Evolutionary conservation across 2,329 filamentous ascomycete genomes (phyloP).

Genomic region (Lithohypha guttulata): DNA sequence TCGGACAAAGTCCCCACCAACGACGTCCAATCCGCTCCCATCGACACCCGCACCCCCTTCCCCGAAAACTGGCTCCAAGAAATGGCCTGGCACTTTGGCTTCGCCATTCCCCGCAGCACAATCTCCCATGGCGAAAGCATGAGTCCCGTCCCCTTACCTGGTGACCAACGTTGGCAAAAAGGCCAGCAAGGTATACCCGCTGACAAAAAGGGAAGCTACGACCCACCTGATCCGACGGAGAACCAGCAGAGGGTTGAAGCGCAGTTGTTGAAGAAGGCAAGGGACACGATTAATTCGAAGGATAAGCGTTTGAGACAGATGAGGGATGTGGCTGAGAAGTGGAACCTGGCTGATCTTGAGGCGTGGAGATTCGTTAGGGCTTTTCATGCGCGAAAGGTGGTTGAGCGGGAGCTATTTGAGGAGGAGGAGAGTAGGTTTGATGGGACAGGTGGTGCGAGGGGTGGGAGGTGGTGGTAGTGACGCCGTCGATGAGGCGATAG

Average conservation of each 20-base stretch:
- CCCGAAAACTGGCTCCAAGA: slow-evolving; percentile 46
- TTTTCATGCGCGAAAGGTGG: slow-evolving; percentile 44
- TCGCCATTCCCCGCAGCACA: slow-evolving; percentile 53
- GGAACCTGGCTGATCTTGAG: slow-evolving; percentile 54
- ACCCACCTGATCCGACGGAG: slow-evolving; percentile 28
- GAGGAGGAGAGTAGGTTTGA: slow-evolving; percentile 38
- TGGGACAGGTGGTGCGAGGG: slow-evolving; percentile 1
- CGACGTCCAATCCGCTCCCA: slow-evolving; percentile 15
- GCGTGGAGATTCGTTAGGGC: slow-evolving; percentile 54
- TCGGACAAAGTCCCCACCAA: slow-evolving; percentile 23
- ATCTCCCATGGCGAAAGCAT: slow-evolving; percentile 45
- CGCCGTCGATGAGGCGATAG: no score
- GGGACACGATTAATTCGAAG: slow-evolving; percentile 33
- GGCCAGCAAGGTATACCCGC: slow-evolving; percentile 31
- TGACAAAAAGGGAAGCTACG: slow-evolving; percentile 27
- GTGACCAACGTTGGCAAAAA: slow-evolving; percentile 45
- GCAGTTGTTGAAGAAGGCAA: slow-evolving; percentile 40
- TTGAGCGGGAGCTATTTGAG: slow-evolving; percentile 50
- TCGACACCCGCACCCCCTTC: slow-evolving; percentile 28
- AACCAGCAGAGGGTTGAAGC: slow-evolving; percentile 34
- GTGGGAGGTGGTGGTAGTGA: slow-evolving; percentile 3
- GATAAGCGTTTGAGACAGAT: slow-evolving; percentile 30
- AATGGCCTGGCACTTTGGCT: slow-evolving; percentile 83
- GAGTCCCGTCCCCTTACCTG: slow-evolving; percentile 48
- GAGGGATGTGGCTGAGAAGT: slow-evolving; percentile 37